Conservation (phyloP, 768 basidiomycete genomes). For the Mycena leptocephala region DNA sequence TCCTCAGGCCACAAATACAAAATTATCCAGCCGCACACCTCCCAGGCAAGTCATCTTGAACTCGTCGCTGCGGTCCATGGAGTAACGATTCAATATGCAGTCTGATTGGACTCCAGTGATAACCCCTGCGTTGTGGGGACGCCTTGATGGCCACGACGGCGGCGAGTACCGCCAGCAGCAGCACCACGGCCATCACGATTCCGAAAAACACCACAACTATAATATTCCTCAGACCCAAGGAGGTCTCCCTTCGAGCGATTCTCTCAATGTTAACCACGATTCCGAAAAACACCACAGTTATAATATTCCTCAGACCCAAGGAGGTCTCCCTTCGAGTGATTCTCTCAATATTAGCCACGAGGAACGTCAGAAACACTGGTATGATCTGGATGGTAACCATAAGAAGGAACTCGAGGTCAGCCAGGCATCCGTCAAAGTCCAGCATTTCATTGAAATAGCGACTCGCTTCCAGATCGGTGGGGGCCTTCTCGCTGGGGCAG, state of each 20-base stretch:
- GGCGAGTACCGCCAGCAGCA: constrained; percentile 45
- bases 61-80: neutral
- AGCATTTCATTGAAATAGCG: neutral
- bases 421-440: neutral
- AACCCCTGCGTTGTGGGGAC: constrained; percentile 81
- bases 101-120: constrained; percentile 76
- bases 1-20: constrained; percentile 70
- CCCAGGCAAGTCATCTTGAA: constrained; percentile 67
- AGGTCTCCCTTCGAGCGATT: constrained; percentile 38
- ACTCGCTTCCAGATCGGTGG: constrained; percentile 71
- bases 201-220: constrained; percentile 49
- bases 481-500: constrained; percentile 72
- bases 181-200: constrained; percentile 43
- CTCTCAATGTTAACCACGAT: constrained; percentile 54
- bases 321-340: constrained; percentile 37
- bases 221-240: constrained; percentile 36
- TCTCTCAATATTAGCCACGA: constrained; percentile 54
- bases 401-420: constrained; percentile 75
- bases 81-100: constrained; percentile 50
- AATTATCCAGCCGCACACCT: constrained; percentile 81
- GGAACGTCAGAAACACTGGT: constrained; percentile 71
- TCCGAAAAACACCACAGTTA: too few relatives aligned
- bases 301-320: constrained; percentile 34
- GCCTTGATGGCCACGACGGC: constrained; percentile 53
- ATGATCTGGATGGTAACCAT: constrained; percentile 65